phyloP scores from a whole-genome alignment of 768 basidiomycete genomes.

The Cystofilobasidium macerans region DNA sequence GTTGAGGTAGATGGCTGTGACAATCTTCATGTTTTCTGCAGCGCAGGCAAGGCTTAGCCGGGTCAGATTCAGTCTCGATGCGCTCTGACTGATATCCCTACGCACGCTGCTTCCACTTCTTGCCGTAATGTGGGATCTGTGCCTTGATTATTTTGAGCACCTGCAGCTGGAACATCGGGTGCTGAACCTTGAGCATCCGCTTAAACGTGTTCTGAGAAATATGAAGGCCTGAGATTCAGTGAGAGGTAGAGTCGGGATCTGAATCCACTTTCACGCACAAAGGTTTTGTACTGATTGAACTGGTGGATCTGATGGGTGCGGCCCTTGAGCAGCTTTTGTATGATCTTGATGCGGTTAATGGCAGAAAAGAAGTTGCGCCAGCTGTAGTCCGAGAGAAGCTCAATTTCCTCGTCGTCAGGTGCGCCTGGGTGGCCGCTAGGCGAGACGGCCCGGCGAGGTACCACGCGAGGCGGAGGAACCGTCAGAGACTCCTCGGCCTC shows the following conservation, averaged over 20 bases:
- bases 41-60: neutral
- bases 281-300: constrained; percentile 95
- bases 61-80: too few species aligned
- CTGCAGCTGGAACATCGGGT: constrained; percentile 86
- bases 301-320: constrained; percentile 89
- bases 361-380: constrained; percentile 97
- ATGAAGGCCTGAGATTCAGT: neutral
- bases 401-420: constrained; percentile 56
- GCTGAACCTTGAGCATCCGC: constrained; percentile 82
- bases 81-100: too few species aligned
- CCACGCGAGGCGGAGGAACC: constrained; percentile 8
- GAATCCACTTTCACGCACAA: constrained; percentile 43
- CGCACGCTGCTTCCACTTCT: constrained; percentile 95
- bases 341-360: constrained; percentile 93
- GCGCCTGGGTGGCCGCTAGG: constrained; percentile 20
- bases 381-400: constrained; percentile 84
- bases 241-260: constrained; percentile 9
- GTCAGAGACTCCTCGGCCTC: constrained; percentile 58
- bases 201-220: constrained; percentile 73
- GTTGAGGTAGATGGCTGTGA: constrained; percentile 94
- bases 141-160: constrained; percentile 96
- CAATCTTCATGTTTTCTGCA: constrained; percentile 99
- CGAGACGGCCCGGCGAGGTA: constrained; percentile 3
- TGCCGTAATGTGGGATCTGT: constrained; percentile 93
- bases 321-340: constrained; percentile 94